Conservation (phyloP, 2,329 filamentous ascomycete genomes). For the Fusarium bactridioides region DNA sequence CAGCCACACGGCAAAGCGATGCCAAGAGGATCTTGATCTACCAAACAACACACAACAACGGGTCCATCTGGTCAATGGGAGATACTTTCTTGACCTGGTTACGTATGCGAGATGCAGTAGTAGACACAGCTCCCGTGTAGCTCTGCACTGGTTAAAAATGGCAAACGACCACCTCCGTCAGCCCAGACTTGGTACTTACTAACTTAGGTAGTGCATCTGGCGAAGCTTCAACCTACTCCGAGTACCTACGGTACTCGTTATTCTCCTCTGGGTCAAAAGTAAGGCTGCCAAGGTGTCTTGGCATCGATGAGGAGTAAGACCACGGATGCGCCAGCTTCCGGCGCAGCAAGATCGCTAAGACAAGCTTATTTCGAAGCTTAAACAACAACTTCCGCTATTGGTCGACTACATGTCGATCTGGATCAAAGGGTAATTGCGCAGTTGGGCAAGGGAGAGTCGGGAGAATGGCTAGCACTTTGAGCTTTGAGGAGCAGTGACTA, state of each 20-base stretch:
- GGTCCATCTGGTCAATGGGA: neutral
- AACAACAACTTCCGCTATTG: conserved; percentile 1
- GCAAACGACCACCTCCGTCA: conserved; percentile 13
- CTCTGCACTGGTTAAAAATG: neutral
- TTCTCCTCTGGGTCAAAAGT: neutral
- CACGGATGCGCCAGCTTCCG: conserved; percentile 26
- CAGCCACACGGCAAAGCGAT: conserved; percentile 18
- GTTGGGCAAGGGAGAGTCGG: conserved; percentile 1
- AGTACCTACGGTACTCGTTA: neutral
- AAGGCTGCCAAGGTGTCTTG: conserved; percentile 5
- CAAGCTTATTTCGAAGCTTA: conserved; percentile 43
- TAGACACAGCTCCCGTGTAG: neutral
- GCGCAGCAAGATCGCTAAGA: conserved; percentile 17
- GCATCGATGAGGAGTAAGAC: neutral
- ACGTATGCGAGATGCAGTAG: neutral
- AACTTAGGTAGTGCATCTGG: neutral
- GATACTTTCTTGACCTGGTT: neutral
- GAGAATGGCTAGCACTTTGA: neutral
- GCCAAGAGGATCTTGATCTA: conserved; percentile 13
- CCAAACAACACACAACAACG: neutral
- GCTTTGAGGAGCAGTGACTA: conserved; percentile 9
- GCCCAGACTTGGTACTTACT: conserved; percentile 6
- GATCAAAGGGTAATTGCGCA: conserved; percentile 1
- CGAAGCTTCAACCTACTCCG: neutral
- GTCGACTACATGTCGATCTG: neutral